Conservation (phyloP, 2,329 filamentous ascomycete genomes). For the Pseudogymnoascus sp. region DNA sequence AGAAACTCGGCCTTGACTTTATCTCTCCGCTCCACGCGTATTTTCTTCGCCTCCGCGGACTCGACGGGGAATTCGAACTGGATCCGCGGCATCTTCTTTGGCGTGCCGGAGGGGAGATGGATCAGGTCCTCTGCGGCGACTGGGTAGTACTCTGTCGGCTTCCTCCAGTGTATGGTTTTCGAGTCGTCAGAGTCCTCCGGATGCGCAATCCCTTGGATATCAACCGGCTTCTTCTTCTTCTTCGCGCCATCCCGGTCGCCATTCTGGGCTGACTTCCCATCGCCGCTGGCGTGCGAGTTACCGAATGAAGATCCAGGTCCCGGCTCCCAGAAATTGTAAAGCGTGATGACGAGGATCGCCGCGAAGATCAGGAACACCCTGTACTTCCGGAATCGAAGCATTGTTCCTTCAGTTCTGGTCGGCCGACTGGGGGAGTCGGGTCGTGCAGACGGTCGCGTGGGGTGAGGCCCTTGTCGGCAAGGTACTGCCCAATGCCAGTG, state of each 20-base stretch:
- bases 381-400: constrained; percentile 54
- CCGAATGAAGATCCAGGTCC: neutral
- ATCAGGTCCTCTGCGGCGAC: constrained; percentile 58
- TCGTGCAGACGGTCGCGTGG: neutral
- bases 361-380: constrained; percentile 51
- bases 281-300: neutral
- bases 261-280: neutral
- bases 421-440: neutral
- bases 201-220: neutral
- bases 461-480: neutral
- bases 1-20: constrained; percentile 66
- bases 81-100: constrained; percentile 65
- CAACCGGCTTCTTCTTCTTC: neutral
- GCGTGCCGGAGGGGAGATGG: constrained; percentile 61
- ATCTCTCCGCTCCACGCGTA: constrained; percentile 55
- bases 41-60: constrained; percentile 47
- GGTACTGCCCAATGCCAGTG: neutral
- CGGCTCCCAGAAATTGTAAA: constrained; percentile 5
- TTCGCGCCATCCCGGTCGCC: neutral
- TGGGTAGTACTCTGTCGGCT: constrained; percentile 69
- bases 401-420: constrained; percentile 24
- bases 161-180: constrained; percentile 58
- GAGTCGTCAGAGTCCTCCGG: neutral
- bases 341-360: constrained; percentile 41
- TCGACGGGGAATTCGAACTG: constrained; percentile 68